A percentile compares a stretch with the other conserved stretches of the same genome.
phyloP scores from a whole-genome alignment of 2,329 filamentous ascomycete genomes.

The Pyrenochaeta sp. region DNA sequence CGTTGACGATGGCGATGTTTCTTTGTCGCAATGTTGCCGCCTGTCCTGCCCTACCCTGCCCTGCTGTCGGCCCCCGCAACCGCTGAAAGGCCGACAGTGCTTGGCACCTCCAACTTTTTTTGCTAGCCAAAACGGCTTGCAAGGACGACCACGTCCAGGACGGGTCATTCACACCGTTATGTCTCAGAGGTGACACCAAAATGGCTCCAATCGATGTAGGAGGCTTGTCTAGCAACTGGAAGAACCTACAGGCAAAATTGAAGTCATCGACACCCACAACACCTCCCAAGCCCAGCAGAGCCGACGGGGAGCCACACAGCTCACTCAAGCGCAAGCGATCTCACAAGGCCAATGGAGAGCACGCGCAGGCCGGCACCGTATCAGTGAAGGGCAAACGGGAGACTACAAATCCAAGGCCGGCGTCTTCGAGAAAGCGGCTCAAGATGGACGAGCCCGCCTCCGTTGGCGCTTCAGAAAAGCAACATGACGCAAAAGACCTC shows the following conservation, averaged over 20 bases:
- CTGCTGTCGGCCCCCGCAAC: slow-evolving; percentile 14
- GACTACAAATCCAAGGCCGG: slow-evolving; percentile 24
- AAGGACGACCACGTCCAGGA: slow-evolving; percentile 24
- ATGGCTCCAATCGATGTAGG: slow-evolving; percentile 52
- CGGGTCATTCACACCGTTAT: slow-evolving; percentile 32
- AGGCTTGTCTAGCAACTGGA: slow-evolving; percentile 72
- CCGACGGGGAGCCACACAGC: slow-evolving; percentile 31
- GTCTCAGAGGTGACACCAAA: slow-evolving; percentile 34
- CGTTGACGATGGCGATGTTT: slow-evolving; percentile 23
- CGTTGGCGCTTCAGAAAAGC: slow-evolving; percentile 44
- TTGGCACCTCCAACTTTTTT: slow-evolving; percentile 32
- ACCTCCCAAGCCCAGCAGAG: slow-evolving; percentile 35
- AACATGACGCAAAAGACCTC: slow-evolving; percentile 54
- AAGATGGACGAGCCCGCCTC: slow-evolving; percentile 50
- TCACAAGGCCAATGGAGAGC: slow-evolving; percentile 27
- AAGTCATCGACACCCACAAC: slow-evolving; percentile 45
- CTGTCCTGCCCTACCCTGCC: too few relatives aligned
- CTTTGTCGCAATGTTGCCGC: slow-evolving; percentile 39
- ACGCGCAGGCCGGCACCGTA: slow-evolving; percentile 24
- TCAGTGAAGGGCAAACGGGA: slow-evolving; percentile 45
- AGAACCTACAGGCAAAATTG: slow-evolving; percentile 72
- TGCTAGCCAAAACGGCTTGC: slow-evolving; percentile 12
- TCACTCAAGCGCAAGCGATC: slow-evolving; percentile 48
- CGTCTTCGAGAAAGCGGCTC: slow-evolving; percentile 41
- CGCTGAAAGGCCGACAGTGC: slow-evolving; percentile 19